Evolutionary conservation across 192 early-diverging fungal genomes (phyloP).

Genomic region (Entrophospora sp.): DNA sequence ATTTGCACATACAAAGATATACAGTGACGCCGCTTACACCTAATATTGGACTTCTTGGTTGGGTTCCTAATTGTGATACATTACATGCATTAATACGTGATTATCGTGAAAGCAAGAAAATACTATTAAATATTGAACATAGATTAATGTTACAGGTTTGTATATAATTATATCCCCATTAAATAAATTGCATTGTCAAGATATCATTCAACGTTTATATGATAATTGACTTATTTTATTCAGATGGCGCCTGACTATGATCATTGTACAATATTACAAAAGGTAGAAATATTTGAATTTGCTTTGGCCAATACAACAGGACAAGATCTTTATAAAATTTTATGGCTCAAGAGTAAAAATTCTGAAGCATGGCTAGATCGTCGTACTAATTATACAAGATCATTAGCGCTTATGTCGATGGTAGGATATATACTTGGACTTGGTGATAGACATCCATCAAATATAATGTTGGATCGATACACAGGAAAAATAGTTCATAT

Average conservation of each 20-base stretch:
- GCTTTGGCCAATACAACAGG: conserved; percentile 83
- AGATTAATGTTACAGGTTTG: conserved; percentile 70
- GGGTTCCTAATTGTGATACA: conserved; percentile 84
- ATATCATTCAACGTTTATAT: not conserved
- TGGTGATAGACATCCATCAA: conserved; percentile 94
- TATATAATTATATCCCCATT: too few relatives aligned
- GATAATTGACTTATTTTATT: not conserved
- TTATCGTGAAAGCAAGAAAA: conserved; percentile 75
- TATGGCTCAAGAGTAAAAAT: conserved; percentile 93
- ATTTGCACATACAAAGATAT: conserved; percentile 83
- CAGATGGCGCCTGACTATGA: conserved; percentile 90
- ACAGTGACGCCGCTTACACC: conserved; percentile 90
- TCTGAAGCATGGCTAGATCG: conserved; percentile 95
- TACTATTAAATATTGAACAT: conserved; percentile 83
- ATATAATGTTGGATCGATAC: conserved; percentile 81
- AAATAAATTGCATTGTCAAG: not conserved
- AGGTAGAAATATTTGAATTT: conserved; percentile 94
- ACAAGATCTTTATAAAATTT: conserved; percentile 82
- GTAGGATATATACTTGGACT: conserved; percentile 97
- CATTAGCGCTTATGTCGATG: conserved; percentile 96
- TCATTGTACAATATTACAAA: conserved; percentile 74
- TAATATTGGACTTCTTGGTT: conserved; percentile 91
- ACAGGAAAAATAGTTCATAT: conserved; percentile 95
- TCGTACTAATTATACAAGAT: conserved; percentile 90
- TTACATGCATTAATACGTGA: conserved; percentile 78